phyloP scores from a whole-genome alignment of 495 filamentous ascomycete species.

The Penicillium paradoxum region DNA sequence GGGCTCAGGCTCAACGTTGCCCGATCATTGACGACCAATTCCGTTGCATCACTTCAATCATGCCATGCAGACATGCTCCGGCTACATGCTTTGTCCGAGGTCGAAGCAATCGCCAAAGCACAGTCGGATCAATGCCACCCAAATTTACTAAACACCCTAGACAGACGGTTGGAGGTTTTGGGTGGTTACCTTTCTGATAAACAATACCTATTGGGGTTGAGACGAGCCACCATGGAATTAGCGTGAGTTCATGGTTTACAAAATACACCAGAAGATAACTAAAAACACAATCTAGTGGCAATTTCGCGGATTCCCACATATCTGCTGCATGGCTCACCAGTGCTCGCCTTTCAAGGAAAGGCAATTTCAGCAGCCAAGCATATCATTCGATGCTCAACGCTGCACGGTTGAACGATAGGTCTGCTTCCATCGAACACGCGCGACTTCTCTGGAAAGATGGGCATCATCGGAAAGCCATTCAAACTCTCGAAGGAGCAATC shows the following conservation, averaged over 20 bases:
- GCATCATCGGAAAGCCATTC: conserved; percentile 91
- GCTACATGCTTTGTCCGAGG: conserved; percentile 79
- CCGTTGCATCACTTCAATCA: conserved; percentile 71
- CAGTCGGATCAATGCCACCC: conserved; percentile 27
- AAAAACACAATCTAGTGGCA: conserved; percentile 26
- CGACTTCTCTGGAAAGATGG: conserved; percentile 91
- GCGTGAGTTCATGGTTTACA: conserved; percentile 27
- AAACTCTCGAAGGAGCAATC: conserved; percentile 80
- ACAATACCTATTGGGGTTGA: conserved; percentile 85
- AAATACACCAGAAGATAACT: background rate
- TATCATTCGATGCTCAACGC: conserved; percentile 93
- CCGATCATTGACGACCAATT: conserved; percentile 64
- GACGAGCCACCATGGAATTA: conserved; percentile 79
- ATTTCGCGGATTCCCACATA: conserved; percentile 60
- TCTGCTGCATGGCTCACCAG: conserved; percentile 82
- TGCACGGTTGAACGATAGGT: conserved; percentile 71
- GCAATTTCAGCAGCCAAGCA: conserved; percentile 72
- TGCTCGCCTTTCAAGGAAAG: conserved; percentile 81
- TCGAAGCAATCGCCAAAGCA: conserved; percentile 69
- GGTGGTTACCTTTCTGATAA: conserved; percentile 86
- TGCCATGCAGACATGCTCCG: conserved; percentile 78
- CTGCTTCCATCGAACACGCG: conserved; percentile 88
- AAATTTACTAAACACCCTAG: conserved; percentile 54
- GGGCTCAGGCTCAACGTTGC: conserved; percentile 65
- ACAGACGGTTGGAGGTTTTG: conserved; percentile 73